Evolutionary conservation across 202 grass and related monocot genomes (phyloP), one percentile per base, ranked within the genome.

Genomic region (Panicum hallii): DNA sequence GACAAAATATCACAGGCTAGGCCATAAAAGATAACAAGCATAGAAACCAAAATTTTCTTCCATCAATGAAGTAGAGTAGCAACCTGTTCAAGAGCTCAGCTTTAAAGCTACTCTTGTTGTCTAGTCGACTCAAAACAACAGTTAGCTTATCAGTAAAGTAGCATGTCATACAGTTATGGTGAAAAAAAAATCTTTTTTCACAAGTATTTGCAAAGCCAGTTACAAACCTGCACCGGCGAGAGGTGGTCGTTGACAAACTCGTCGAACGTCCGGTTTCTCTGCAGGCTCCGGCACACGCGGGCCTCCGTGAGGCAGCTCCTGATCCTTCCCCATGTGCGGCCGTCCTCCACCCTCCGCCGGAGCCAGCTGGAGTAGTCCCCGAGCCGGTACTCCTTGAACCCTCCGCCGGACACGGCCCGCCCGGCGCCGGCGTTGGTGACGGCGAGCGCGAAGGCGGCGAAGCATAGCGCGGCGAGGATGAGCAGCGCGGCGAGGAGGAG

Each of bases 351-450:
- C 10, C 60, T 41, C 16, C 83, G 73, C 42, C 90, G 74, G 10
- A 94, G 81, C 92, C 86, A 91, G 52, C 52, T 48, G 0, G 83
- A 89, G 84, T 91, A 94, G 23, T 84, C 87, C 0, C 77, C 76
- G 26, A 94, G 89, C 12, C 72, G n/a, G 72, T 94, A 87, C 80
- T 94, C 92, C 84, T 26, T 83, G 77, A 87, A 91, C 10, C 92
- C 89, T 77, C 54, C 74, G 13, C 89, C 87, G 0, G 81, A 79
- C 23, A 82, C 67, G 52, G 81, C 83, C 19, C 57, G 45, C 1
- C 92, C 84, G 1, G 79, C 86, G 46, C 84, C 54, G 13, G 75
- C 74, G 84, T 82, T 91, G 72, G 81, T 89, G 42, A 91, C 73
- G 5, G 57, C 86, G 62, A 91, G 71, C 14, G 89, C 76, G 54